Percentiles rank a stretch among this genome's conserved stretches.
These are phyloP conservation scores for Marsdenia floribunda DNA, from an alignment of 257 asterid species.

Conservation along the genomic window DNA sequence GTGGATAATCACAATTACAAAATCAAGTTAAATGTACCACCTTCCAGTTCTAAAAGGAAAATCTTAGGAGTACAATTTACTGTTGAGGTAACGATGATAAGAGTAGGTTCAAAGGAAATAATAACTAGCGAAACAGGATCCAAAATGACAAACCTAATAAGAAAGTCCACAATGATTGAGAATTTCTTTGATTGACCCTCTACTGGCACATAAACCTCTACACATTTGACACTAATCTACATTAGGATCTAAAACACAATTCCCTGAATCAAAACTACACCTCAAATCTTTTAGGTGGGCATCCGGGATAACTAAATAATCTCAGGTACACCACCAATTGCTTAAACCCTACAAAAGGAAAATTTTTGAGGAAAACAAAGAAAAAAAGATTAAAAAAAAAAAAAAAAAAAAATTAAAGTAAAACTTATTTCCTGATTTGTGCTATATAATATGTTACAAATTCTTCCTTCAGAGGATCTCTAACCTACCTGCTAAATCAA, in stretches of 20 bases:
- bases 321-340: conserved; percentile 37
- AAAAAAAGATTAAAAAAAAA: conserved; percentile 15
- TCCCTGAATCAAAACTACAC: conserved; percentile 42
- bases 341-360: conserved; percentile 31
- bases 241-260: conserved; percentile 23
- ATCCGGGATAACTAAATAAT: conserved; percentile 36
- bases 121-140: neutral
- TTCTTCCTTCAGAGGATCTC: conserved; percentile 48
- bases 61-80: neutral
- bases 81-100: neutral
- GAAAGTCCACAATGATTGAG: conserved; percentile 1
- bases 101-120: neutral
- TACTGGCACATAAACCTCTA: conserved; percentile 18
- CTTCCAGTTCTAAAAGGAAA: neutral
- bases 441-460: conserved; percentile 75
- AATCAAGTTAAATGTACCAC: neutral
- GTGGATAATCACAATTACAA: too few relatives aligned
- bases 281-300: conserved; percentile 33
- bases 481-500: conserved; percentile 58
- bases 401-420: conserved; percentile 16
- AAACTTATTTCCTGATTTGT: conserved; percentile 58
- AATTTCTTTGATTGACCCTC: conserved; percentile 19
- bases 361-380: conserved; percentile 15
- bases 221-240: conserved; percentile 11
- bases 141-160: neutral